A percentile compares a stretch with the other conserved stretches of the same genome.
phyloP scores from a whole-genome alignment of 2,329 filamentous ascomycete genomes.

The Plectosphaerella plurivora region DNA sequence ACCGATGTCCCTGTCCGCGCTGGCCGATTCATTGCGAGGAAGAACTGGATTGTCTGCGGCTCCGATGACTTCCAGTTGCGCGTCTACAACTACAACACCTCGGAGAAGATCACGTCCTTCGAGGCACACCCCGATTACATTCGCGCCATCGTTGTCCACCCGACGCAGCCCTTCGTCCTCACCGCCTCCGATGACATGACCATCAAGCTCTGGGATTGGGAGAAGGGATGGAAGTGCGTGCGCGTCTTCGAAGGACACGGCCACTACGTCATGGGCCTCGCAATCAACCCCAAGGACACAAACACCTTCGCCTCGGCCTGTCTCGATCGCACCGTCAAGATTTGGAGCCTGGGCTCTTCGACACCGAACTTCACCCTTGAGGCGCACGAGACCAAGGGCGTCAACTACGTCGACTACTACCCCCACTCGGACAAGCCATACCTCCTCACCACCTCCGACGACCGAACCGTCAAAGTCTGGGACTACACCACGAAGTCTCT shows the following conservation, averaged over 20 bases:
- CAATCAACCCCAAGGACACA: slow-evolving; percentile 96
- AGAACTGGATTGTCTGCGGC: slow-evolving; percentile 98
- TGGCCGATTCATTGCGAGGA: slow-evolving; percentile 91
- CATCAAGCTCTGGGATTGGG: slow-evolving; percentile 99
- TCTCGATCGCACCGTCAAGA: slow-evolving; percentile 94
- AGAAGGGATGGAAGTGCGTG: slow-evolving; percentile 96
- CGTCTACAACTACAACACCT: slow-evolving; percentile 99
- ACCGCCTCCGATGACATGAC: slow-evolving; percentile 98
- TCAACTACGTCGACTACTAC: slow-evolving; percentile 95
- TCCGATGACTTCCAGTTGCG: slow-evolving; percentile 77
- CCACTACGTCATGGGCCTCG: slow-evolving; percentile 94
- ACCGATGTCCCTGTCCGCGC: slow-evolving; percentile 97
- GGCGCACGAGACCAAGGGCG: slow-evolving; percentile 93
- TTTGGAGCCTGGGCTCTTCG: slow-evolving; percentile 93
- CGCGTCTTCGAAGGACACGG: slow-evolving; percentile 95
- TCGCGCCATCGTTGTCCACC: slow-evolving; percentile 91
- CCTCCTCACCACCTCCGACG: slow-evolving; percentile 92
- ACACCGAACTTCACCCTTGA: slow-evolving; percentile 95
- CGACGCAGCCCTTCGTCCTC: slow-evolving; percentile 89
- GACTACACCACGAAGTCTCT: slow-evolving; percentile 98
- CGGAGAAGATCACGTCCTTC: slow-evolving; percentile 95
- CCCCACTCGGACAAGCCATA: slow-evolving; percentile 75
- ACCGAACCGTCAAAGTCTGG: slow-evolving; percentile 82
- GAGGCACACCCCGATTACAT: slow-evolving; percentile 99
- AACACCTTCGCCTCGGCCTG: slow-evolving; percentile 91